These are phyloP conservation scores for Chytriomyces sp. DNA, from an alignment of 192 early-diverging fungal species.

Conservation along the genomic window DNA sequence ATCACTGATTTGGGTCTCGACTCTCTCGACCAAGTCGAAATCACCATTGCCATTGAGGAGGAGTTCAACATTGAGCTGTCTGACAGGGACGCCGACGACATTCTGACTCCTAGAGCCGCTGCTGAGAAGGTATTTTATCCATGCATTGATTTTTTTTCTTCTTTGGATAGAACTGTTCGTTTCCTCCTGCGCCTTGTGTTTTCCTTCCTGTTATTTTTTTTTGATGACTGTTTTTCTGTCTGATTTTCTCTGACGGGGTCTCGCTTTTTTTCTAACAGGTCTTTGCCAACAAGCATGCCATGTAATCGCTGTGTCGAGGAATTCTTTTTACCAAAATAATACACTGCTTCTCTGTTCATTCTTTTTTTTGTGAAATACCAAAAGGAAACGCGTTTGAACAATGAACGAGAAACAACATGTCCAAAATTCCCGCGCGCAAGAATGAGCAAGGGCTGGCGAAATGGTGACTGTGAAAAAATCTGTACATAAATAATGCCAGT, in stretches of 20 bases:
- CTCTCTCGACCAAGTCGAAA: slow-evolving; percentile 96
- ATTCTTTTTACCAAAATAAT: too few relatives aligned
- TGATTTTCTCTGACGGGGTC: too few relatives aligned
- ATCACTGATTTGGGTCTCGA: slow-evolving; percentile 93
- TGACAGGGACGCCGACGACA: slow-evolving; percentile 96
- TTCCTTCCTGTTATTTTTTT: neutral
- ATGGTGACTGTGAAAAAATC: too few relatives aligned
- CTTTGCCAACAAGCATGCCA: slow-evolving; percentile 41
- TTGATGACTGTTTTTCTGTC: neutral
- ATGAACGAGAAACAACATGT: too few relatives aligned
- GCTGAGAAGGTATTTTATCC: slow-evolving; percentile 66
- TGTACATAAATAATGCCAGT: too few relatives aligned
- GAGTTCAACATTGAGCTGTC: slow-evolving; percentile 98
- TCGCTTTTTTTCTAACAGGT: slow-evolving; percentile 19
- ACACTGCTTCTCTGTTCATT: too few relatives aligned
- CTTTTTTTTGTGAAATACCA: too few relatives aligned
- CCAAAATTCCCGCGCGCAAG: too few relatives aligned
- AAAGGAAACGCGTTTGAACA: too few relatives aligned
- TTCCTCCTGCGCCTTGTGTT: too few relatives aligned
- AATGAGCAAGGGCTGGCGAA: too few relatives aligned
- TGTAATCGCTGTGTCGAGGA: slow-evolving; percentile 10
- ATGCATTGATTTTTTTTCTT: neutral
- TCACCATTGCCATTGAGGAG: slow-evolving; percentile 99
- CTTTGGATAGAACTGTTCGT: too few relatives aligned
- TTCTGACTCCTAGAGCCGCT: slow-evolving; percentile 86